These are phyloP conservation scores for Tetrahymena elliotti DNA, from an alignment of 73 alveolate genomes.

Conservation along the genomic window DNA sequence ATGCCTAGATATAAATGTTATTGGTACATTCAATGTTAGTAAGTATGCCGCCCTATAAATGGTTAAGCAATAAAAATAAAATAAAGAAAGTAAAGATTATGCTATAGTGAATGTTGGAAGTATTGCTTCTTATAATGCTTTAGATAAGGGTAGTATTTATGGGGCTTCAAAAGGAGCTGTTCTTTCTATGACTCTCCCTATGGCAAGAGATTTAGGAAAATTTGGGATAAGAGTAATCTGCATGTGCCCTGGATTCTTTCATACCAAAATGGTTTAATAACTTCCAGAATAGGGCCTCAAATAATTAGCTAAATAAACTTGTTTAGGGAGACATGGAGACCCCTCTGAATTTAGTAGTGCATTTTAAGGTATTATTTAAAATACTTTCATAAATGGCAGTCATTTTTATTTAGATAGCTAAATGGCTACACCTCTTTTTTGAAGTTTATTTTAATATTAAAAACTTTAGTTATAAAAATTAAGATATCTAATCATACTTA, in stretches of 20 bases:
- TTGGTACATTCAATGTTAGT: conserved; percentile 75
- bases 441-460: neutral
- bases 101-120: conserved; percentile 74
- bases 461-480: too few relatives aligned
- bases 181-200: conserved; percentile 79
- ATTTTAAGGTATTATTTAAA: neutral
- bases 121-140: conserved; percentile 83
- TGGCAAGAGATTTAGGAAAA: conserved; percentile 90
- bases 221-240: conserved; percentile 74
- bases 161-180: conserved; percentile 89
- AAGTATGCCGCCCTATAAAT: conserved; percentile 60
- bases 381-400: neutral
- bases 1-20: conserved; percentile 62
- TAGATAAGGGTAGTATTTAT: conserved; percentile 71
- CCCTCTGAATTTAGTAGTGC: conserved; percentile 77
- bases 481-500: too few relatives aligned
- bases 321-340: conserved; percentile 70
- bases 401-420: neutral
- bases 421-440: neutral
- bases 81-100: conserved; percentile 61
- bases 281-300: conserved; percentile 35
- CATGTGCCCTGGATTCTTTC: conserved; percentile 74
- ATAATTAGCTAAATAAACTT: conserved; percentile 44
- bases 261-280: conserved; percentile 63
- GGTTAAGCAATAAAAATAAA: conserved; percentile 46